Base-by-base conservation (phyloP, 1,284 basidiomycete genomes). In the Stygiomarasmius scandens region DNA sequence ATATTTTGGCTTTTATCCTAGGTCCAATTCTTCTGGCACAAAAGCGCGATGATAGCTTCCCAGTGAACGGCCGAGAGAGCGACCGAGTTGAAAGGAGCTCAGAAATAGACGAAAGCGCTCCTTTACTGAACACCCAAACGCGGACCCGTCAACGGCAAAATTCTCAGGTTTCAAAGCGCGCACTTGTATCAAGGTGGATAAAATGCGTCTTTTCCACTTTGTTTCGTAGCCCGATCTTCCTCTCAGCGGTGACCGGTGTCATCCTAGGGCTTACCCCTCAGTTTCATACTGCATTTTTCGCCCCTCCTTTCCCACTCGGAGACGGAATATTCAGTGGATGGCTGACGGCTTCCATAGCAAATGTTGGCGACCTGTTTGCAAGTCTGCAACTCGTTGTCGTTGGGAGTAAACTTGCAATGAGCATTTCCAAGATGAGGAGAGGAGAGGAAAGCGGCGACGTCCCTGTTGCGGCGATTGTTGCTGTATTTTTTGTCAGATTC, bases 361-460 rank as follows among this genome's bases (percentile, higher is more conserved):
- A 62, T 36, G 32, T 64, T 11, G 63, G 63, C 14, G 53, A 54
- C 16, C 54, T 64, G 12, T 64, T 64, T 43, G 61, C 58, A 11
- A 52, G 54, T 20, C 46, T 59, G 19, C 57, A 64, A 41, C 46
- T 62, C 16, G 38, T 55, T 19, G 54, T 52, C 12, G 56, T 58
- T 10, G 56, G 56, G 10, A 36, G 52, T 9, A 58, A 58, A 36
- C 50, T 52, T 3, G 47, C 48, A 16, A 54, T 32, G 22, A 27
- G 27, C 29, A 23, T n/a, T 24, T 20, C 24, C 12, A 49, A 50
- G n/a, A 54, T 58, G 52, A 38, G 46, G 24, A 19, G 47, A 16
- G 52, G 56, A 1, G 45, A 58, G 14, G 52, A 58, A n/a, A 49
- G 45, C 9, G 56, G 56, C 25, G 25, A 34, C 22, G 29, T 55